Percentiles rank a stretch among this genome's conserved stretches.
Evolutionary conservation across 495 filamentous ascomycete genomes (phyloP).

Genomic region (Sporormia fimetaria): DNA sequence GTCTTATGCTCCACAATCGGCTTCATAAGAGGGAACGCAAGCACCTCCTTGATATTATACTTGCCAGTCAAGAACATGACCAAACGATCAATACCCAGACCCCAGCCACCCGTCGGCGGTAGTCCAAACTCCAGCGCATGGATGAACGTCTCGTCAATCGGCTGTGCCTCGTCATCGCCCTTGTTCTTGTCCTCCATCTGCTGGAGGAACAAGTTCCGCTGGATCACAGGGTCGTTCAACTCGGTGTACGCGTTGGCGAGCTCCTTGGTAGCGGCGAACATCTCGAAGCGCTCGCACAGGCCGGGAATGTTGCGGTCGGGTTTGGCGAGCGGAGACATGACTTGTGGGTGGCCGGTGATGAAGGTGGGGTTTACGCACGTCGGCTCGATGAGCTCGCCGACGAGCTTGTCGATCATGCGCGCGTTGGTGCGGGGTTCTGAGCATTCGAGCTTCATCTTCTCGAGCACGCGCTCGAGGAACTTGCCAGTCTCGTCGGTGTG

Average conservation of each 20-base stretch:
- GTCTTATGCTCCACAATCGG: constrained; percentile 44
- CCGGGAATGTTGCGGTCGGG: constrained; percentile 71
- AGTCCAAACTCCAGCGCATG: constrained; percentile 74
- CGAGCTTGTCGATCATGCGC: constrained; percentile 95
- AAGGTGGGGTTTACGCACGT: constrained; percentile 93
- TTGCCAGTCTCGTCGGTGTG: constrained; percentile 79
- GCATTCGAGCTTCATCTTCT: constrained; percentile 87
- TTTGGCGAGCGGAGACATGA: constrained; percentile 98
- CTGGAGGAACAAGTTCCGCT: constrained; percentile 89
- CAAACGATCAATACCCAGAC: constrained; percentile 91
- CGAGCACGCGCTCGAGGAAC: constrained; percentile 71
- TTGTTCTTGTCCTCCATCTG: constrained; percentile 91
- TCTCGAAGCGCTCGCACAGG: constrained; percentile 93
- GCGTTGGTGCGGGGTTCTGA: constrained; percentile 83
- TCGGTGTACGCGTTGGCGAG: constrained; percentile 96
- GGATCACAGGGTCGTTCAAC: constrained; percentile 94
- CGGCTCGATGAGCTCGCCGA: constrained; percentile 83
- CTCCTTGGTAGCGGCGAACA: constrained; percentile 95
- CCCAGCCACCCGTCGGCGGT: constrained; percentile 92
- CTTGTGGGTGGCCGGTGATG: constrained; percentile 81
- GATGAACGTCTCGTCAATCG: constrained; percentile 91
- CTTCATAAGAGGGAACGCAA: constrained; percentile 86
- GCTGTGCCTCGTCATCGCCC: constrained; percentile 92
- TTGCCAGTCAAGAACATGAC: constrained; percentile 97
- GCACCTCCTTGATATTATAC: constrained; percentile 90